Base-by-base conservation (phyloP, 192 early-diverging fungal species). In the Coemansia sp. region DNA sequence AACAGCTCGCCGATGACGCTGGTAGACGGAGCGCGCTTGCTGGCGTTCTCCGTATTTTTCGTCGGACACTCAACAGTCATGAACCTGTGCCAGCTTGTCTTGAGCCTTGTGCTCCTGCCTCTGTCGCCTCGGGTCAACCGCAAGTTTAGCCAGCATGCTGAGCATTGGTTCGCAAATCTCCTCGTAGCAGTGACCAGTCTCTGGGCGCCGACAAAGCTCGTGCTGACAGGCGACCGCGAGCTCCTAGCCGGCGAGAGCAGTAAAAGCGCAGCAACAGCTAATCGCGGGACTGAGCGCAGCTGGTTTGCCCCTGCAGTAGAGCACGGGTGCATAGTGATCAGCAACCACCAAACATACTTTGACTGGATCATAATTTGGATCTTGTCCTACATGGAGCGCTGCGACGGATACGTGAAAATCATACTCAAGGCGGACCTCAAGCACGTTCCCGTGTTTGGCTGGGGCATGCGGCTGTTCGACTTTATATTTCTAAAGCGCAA, bases 401-500 rank as follows among this genome's bases (percentile, higher is more conserved):
- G 87, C 60, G 91, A 96, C 77, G 93, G 91, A 15, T 87, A 84
- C 56, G 60, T 99, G 51, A 97, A 97, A 78, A 97, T 99, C 56
- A 93, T 96, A 45, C 86, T 99, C 38, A 96, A 95, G 70, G 77
- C 89, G 40, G 88, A 87, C 49, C 86, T 99, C 54, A 90, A 87
- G 60, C 80, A 87, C 63, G 63, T 99, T 19, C 97, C 97, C 10
- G 76, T 99, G 40, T 92, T 94, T 84, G 97, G 97, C 74, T 87
- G 87, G 88, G 81, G 81, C 24, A 97, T 97, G 94, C 86, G 80
- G 46, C 90, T 96, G 59, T 92, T 97, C 64, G 93, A 96, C 69
- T 99, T 96, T 74, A 96, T 99, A 29, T 92, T 97, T 72, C 77
- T 99, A 67, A 91, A 94, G 76, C 92, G 93, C 68, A 94, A 92